Evolutionary conservation across 1,284 basidiomycete species (phyloP).

Genomic region (Pholiota adiposa): DNA sequence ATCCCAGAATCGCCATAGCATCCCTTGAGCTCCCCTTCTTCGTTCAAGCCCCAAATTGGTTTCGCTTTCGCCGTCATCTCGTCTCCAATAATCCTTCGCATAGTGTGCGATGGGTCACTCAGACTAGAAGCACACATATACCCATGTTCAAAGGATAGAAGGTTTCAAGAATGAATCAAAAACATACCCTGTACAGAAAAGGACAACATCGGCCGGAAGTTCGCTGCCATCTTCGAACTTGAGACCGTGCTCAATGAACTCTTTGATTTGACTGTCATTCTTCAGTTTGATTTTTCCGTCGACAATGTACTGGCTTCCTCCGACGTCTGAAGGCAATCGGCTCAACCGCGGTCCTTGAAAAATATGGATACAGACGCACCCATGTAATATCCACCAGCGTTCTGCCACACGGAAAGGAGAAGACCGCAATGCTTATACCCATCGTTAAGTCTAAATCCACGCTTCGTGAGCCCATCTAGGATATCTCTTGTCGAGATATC

Average conservation of each 20-base stretch:
- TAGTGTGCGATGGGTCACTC: constrained; percentile 19
- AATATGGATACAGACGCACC: no score
- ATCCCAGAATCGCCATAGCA: constrained; percentile 58
- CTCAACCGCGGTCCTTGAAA: no score
- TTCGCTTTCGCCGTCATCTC: constrained; percentile 48
- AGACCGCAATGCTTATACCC: constrained; percentile 36
- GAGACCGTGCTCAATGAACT: constrained; percentile 54
- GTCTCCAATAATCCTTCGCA: constrained; percentile 49
- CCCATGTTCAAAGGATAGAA: not conserved
- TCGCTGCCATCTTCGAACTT: constrained; percentile 67
- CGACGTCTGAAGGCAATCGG: no score
- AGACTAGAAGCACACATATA: constrained; percentile 11
- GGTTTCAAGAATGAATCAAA: not conserved
- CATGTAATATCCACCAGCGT: constrained; percentile 48
- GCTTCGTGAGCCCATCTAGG: constrained; percentile 28
- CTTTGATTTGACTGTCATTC: constrained; percentile 57
- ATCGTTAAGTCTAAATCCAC: constrained; percentile 17
- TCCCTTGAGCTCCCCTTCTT: constrained; percentile 65
- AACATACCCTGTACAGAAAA: constrained; percentile 63
- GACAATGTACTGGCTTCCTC: constrained; percentile 65
- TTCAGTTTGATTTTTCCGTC: constrained; percentile 76
- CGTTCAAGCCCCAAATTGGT: constrained; percentile 65
- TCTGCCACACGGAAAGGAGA: constrained; percentile 32
- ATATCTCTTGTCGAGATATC: constrained; percentile 26
- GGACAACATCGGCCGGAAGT: constrained; percentile 63